These are phyloP conservation scores for Malus sieversii DNA, from an alignment of 306 rosid genomes.

Conservation along the genomic window DNA sequence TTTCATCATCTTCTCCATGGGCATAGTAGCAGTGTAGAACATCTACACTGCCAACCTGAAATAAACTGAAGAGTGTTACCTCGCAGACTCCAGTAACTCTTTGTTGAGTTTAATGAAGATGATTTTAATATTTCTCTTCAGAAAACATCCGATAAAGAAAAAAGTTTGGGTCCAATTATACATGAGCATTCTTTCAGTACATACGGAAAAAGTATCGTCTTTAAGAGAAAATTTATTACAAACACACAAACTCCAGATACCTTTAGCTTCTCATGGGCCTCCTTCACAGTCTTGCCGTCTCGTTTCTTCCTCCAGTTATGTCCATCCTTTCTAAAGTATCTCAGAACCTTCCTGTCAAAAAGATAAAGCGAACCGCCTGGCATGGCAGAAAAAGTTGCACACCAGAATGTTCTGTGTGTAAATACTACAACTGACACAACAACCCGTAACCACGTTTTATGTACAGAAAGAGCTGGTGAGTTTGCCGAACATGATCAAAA, in stretches of 20 bases:
- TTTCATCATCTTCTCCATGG: slow-evolving; percentile 91
- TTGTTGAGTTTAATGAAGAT: background rate
- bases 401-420: background rate
- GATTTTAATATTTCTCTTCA: background rate
- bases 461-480: background rate
- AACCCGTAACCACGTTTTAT: background rate
- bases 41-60: slow-evolving; percentile 91
- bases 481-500: background rate
- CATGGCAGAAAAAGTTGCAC: slow-evolving; percentile 20
- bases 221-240: background rate
- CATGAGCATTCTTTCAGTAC: background rate
- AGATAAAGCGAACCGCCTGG: slow-evolving; percentile 87
- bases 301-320: slow-evolving; percentile 92
- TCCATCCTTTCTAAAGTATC: slow-evolving; percentile 91
- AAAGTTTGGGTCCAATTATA: background rate
- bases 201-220: background rate
- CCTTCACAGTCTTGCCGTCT: slow-evolving; percentile 88
- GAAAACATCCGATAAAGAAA: background rate
- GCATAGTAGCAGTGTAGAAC: slow-evolving; percentile 90
- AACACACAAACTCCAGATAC: slow-evolving; percentile 4
- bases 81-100: slow-evolving; percentile 4
- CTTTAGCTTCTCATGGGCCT: slow-evolving; percentile 84
- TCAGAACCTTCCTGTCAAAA: slow-evolving; percentile 81
- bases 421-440: background rate
- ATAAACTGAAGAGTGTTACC: slow-evolving; percentile 33